A percentile compares a stretch with the other conserved stretches of the same genome.
These are phyloP conservation scores for Calonectria multiphialidica DNA, from an alignment of 2,329 filamentous ascomycete species.

Conservation along the genomic window DNA sequence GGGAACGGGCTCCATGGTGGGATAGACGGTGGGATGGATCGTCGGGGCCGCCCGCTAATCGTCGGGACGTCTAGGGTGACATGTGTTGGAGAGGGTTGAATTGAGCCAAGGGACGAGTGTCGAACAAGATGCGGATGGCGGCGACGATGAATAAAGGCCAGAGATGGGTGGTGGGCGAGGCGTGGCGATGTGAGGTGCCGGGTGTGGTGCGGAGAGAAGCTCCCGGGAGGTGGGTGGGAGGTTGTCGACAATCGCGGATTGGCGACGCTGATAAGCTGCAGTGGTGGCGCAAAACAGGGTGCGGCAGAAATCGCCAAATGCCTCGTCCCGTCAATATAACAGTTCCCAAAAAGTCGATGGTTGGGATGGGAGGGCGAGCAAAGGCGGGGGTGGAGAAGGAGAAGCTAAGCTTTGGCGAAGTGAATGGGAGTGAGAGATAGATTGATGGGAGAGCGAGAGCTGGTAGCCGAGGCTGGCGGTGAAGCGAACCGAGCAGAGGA, in stretches of 20 bases:
- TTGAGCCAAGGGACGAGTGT: background rate
- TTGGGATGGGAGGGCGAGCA: slow-evolving; percentile 1
- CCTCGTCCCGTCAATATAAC: slow-evolving; percentile 5
- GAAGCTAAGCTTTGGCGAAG: slow-evolving; percentile 16
- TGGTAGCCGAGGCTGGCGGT: slow-evolving; percentile 8
- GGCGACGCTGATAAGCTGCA: background rate
- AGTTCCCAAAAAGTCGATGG: slow-evolving; percentile 5
- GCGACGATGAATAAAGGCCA: background rate
- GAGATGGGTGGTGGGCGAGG: background rate
- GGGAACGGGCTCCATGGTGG: slow-evolving; percentile 74
- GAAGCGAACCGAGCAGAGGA: slow-evolving; percentile 2
- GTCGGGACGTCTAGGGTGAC: slow-evolving; percentile 38
- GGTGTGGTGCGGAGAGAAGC: background rate
- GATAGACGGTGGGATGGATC: slow-evolving; percentile 37
- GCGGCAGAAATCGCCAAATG: background rate
- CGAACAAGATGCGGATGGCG: background rate
- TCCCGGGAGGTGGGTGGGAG: background rate
- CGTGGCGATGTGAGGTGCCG: background rate
- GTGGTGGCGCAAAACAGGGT: background rate
- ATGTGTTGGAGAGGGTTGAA: slow-evolving; percentile 33
- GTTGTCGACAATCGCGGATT: background rate
- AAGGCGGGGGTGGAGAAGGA: slow-evolving; percentile 28
- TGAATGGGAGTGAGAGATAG: background rate
- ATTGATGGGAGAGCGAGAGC: slow-evolving; percentile 11
- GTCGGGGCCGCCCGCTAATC: slow-evolving; percentile 37